phyloP scores from a whole-genome alignment of 257 asterid genomes.

The Salvia splendens region DNA sequence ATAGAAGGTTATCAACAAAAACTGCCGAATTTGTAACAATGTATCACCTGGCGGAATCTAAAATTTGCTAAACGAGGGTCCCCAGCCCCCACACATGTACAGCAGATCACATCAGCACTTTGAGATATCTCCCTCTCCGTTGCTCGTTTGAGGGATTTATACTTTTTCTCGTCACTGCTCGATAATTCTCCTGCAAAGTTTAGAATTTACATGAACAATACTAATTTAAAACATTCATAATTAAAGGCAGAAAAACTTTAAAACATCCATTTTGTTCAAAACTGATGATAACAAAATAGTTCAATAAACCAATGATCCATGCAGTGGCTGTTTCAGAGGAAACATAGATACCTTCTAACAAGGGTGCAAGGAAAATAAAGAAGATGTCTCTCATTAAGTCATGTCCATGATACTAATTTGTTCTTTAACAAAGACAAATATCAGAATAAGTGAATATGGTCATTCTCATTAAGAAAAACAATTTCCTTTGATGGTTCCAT shows the following conservation, averaged over 20 bases:
- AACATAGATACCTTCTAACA: not conserved
- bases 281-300: not conserved
- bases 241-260: not conserved
- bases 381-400: not conserved
- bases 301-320: not conserved
- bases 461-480: not conserved
- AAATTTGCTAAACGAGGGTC: constrained; percentile 96
- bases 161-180: constrained; percentile 95
- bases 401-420: constrained; percentile 1
- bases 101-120: constrained; percentile 99
- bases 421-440: not conserved
- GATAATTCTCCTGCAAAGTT: constrained; percentile 80
- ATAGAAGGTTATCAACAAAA: not conserved
- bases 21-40: constrained; percentile 16
- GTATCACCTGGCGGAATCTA: constrained; percentile 88
- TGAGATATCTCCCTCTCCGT: constrained; percentile 99
- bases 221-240: constrained; percentile 10
- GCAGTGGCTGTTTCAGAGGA: not conserved
- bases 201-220: not conserved
- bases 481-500: constrained; percentile 1
- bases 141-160: constrained; percentile 89
- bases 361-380: not conserved
- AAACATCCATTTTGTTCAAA: constrained; percentile 7
- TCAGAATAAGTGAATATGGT: not conserved
- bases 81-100: constrained; percentile 99